Base-by-base conservation (phyloP, 129 eudicot genomes). In the Saposhnikovia divaricata region DNA sequence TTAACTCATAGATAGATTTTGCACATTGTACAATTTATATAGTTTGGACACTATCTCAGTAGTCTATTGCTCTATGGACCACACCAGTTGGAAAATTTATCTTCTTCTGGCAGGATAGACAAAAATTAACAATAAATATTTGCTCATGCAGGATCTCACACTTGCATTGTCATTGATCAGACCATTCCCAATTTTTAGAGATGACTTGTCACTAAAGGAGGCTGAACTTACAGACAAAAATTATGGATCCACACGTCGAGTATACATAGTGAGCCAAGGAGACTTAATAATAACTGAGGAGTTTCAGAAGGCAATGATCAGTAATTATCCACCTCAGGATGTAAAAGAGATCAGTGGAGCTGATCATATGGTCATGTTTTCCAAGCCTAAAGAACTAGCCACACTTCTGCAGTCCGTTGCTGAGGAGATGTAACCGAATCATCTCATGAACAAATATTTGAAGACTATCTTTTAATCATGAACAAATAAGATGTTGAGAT, bases 281-380 rank as follows among this genome's bases (percentile, higher is more conserved):
- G 86, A 86, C 27, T 61, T 46, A 0, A 16, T 51, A 11, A 21
- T 86, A 69, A 70, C 70, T 6, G 80, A 80, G 55, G 84, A 80
- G 10, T 4, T 69, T 5, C 89, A 86, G 55, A 66, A 34, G 68
- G 79, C 53, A 59, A 1, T 83, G 45, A 83, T 86, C 1, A 7
- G 39, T 3, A 63, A 65, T 11, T 80, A 79, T 66, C 84, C 82
- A 6, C 70, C 82, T 0, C 78, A 83, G 31, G 89, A 80, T 42
- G 86, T 86, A 18, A 83, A 77, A 34, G 70, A 75, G 47, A 86
- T 86, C 4, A 4, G 9, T 3, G 86, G 68, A 9, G 34, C 89
- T 8, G 89, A 81, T 80, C 89, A 86, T 13, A 86, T 86, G 89
- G 82, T 51, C 25, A 86, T 86, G 89, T 13, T 83, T 9, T 86